These are phyloP conservation scores for Scutellaria galericulata DNA, from an alignment of 257 asterid genomes.

Conservation along the genomic window DNA sequence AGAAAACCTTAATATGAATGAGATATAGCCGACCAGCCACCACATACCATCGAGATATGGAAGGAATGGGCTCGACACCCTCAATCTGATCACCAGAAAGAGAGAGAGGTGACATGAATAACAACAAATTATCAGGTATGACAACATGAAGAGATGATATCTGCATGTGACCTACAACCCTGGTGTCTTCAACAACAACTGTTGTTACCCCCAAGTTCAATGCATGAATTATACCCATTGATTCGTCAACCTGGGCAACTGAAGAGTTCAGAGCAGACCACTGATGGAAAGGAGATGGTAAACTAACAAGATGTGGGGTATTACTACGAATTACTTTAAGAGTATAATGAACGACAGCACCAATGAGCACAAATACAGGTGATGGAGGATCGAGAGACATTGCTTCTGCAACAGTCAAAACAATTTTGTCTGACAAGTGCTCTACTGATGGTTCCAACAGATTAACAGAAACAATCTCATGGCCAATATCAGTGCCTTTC, in stretches of 20 bases:
- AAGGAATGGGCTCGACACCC: constrained; percentile 54
- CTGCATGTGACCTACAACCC: constrained; percentile 87
- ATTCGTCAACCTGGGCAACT: constrained; percentile 72
- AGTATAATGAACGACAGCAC: constrained; percentile 69
- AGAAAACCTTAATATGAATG: constrained; percentile 68
- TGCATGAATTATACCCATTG: constrained; percentile 65
- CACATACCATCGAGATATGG: constrained; percentile 78
- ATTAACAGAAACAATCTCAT: constrained; percentile 79
- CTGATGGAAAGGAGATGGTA: constrained; percentile 79
- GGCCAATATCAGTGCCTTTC: constrained; percentile 88
- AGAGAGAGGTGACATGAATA: constrained; percentile 66
- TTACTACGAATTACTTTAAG: constrained; percentile 78
- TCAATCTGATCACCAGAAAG: constrained; percentile 56
- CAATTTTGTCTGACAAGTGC: constrained; percentile 69
- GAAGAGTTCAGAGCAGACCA: constrained; percentile 82
- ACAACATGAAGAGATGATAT: constrained; percentile 83
- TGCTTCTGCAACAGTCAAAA: constrained; percentile 92
- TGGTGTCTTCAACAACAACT: constrained; percentile 76
- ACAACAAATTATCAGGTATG: constrained; percentile 69
- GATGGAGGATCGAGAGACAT: constrained; percentile 94
- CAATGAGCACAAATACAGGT: constrained; percentile 79
- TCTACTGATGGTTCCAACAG: constrained; percentile 68
- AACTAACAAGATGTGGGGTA: constrained; percentile 61
- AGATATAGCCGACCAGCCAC: constrained; percentile 76
- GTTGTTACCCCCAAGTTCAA: constrained; percentile 69